These are phyloP conservation scores for Fusarium citri DNA, from an alignment of 2,329 filamentous ascomycete species.

Conservation along the genomic window DNA sequence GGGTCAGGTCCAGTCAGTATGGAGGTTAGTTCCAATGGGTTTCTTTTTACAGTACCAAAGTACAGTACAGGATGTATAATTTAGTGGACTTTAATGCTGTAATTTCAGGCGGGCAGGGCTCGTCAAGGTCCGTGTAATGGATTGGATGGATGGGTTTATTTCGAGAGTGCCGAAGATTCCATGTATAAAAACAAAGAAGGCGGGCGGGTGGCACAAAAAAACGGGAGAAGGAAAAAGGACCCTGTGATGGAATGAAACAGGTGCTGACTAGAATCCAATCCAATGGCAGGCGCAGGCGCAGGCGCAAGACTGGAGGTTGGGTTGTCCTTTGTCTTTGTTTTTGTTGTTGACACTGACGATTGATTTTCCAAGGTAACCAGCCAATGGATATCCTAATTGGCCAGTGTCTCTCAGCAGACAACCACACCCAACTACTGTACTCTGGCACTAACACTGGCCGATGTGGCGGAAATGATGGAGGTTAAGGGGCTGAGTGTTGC, in stretches of 20 bases:
- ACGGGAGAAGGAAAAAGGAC: conserved; percentile 5
- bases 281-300: conserved; percentile 24
- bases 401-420: conserved; percentile 6
- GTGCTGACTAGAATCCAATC: conserved; percentile 5
- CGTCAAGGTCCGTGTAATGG: background rate
- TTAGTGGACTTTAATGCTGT: conserved; percentile 3
- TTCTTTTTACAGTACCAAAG: conserved; percentile 1
- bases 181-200: conserved; percentile 1
- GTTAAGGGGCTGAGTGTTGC: conserved; percentile 26
- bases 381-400: conserved; percentile 16
- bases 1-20: conserved; percentile 27
- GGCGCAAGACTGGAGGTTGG: conserved; percentile 28
- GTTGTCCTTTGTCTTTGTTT: conserved; percentile 21
- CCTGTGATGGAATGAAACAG: conserved; percentile 37
- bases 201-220: background rate
- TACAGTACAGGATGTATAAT: background rate
- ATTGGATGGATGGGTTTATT: background rate
- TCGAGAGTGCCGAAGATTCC: background rate
- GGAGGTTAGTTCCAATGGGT: background rate
- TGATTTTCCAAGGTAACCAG: conserved; percentile 26
- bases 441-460: conserved; percentile 12
- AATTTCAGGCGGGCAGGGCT: background rate
- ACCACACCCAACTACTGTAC: background rate
- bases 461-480: conserved; percentile 19
- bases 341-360: conserved; percentile 36